A percentile compares a stretch with the other conserved stretches of the same genome.
phyloP scores from a whole-genome alignment of 75 land plant genomes.

The Cryptomeria japonica region DNA sequence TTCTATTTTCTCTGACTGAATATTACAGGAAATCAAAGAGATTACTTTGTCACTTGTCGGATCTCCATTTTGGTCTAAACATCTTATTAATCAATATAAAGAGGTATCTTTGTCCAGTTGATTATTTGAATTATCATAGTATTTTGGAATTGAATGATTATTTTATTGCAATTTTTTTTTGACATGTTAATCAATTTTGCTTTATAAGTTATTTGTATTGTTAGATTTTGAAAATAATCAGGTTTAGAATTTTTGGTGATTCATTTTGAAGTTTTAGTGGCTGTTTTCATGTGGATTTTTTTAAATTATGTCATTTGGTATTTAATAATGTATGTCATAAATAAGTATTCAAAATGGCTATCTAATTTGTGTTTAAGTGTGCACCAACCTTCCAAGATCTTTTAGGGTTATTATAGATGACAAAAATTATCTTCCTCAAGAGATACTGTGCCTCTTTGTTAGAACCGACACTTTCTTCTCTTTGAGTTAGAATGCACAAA shows the following conservation, averaged over 20 bases:
- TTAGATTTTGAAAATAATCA: neutral
- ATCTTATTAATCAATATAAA: conserved; percentile 62
- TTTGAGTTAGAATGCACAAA: neutral
- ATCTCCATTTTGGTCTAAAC: conserved; percentile 37
- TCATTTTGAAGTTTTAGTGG: neutral
- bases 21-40: conserved; percentile 71
- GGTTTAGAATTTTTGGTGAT: neutral
- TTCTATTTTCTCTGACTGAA: conserved; percentile 6
- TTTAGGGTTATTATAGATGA: neutral
- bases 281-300: neutral
- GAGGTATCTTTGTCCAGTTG: conserved; percentile 54
- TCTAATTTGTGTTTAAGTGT: no score
- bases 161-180: neutral
- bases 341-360: neutral
- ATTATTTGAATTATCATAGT: neutral
- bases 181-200: neutral
- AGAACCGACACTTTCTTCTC: neutral
- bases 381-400: neutral
- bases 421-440: neutral
- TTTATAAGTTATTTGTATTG: neutral
- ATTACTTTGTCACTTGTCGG: conserved; percentile 37
- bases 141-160: neutral
- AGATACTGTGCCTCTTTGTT: neutral
- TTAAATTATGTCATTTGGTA: neutral
- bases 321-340: neutral